phyloP scores from a whole-genome alignment of 2,329 filamentous ascomycete genomes.

The Raffaelea deltoideospora region DNA sequence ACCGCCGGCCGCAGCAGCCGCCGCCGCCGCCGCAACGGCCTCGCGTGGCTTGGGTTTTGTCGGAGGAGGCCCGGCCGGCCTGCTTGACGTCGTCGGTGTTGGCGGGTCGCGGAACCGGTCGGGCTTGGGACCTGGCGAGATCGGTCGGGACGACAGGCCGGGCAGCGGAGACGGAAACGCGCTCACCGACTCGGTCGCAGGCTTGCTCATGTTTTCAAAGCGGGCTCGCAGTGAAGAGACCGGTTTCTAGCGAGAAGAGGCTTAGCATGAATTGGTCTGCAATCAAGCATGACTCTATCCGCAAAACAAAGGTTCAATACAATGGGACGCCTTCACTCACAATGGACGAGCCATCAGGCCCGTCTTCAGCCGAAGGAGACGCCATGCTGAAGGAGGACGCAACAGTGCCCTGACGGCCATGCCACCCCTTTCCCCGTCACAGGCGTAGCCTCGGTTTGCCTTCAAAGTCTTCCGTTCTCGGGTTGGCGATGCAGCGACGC shows the following conservation, averaged over 20 bases:
- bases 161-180: conserved; percentile 5
- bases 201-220: conserved; percentile 61
- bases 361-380: conserved; percentile 33
- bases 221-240: conserved; percentile 69
- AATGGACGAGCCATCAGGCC: conserved; percentile 63
- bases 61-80: conserved; percentile 19
- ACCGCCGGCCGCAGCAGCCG: too few relatives aligned
- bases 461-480: too few relatives aligned
- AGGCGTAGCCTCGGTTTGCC: too few relatives aligned
- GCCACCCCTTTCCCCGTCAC: too few relatives aligned
- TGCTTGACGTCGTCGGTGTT: conserved; percentile 14
- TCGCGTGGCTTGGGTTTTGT: conserved; percentile 23
- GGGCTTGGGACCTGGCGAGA: conserved; percentile 25
- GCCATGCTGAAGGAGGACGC: conserved; percentile 25
- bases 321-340: conserved; percentile 27
- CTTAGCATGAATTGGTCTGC: neutral
- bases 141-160: conserved; percentile 17
- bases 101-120: conserved; percentile 22
- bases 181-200: conserved; percentile 17
- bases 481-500: too few relatives aligned
- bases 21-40: neutral
- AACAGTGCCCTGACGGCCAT: too few relatives aligned
- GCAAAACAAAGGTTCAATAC: conserved; percentile 2
- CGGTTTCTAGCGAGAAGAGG: conserved; percentile 41
- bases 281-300: too few relatives aligned